phyloP scores from a whole-genome alignment of 2,329 filamentous ascomycete genomes.

The Ceratocystis cacaofunesta region DNA sequence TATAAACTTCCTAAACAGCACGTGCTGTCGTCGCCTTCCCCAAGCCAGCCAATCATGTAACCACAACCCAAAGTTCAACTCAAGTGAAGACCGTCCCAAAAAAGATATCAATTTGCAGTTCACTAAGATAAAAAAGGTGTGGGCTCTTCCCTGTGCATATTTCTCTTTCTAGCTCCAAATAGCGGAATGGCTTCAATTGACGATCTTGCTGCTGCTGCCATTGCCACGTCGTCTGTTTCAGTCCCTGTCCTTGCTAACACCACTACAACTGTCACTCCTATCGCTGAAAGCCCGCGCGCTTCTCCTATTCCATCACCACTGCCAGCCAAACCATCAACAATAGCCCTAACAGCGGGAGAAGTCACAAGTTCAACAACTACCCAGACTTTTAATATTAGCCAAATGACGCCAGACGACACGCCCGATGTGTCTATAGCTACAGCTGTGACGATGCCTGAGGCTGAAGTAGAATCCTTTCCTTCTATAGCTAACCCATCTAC shows the following conservation, averaged over 20 bases:
- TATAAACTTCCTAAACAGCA: no score
- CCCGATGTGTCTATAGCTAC: slow-evolving; percentile 11
- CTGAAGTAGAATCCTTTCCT: neutral
- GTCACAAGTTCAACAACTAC: neutral
- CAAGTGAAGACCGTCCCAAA: neutral
- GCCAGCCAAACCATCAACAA: neutral
- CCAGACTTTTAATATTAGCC: neutral
- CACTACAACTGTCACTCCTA: neutral
- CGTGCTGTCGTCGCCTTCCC: no score
- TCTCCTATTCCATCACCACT: neutral
- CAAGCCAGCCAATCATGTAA: no score
- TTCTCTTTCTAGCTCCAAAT: neutral
- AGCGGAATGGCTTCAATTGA: slow-evolving; percentile 33
- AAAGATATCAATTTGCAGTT: neutral
- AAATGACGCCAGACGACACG: slow-evolving; percentile 5
- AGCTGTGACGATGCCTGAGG: neutral
- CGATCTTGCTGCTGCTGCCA: slow-evolving; percentile 35
- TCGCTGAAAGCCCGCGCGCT: neutral
- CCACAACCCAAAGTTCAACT: no score
- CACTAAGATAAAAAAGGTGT: neutral
- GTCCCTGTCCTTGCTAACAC: slow-evolving; percentile 19
- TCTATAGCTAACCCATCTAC: neutral
- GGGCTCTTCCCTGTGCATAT: neutral
- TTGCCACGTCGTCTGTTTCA: slow-evolving; percentile 26
- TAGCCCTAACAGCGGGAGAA: neutral